These are phyloP conservation scores for Aplosporella prunicola DNA, from an alignment of 2,329 filamentous ascomycete species.

Conservation along the genomic window DNA sequence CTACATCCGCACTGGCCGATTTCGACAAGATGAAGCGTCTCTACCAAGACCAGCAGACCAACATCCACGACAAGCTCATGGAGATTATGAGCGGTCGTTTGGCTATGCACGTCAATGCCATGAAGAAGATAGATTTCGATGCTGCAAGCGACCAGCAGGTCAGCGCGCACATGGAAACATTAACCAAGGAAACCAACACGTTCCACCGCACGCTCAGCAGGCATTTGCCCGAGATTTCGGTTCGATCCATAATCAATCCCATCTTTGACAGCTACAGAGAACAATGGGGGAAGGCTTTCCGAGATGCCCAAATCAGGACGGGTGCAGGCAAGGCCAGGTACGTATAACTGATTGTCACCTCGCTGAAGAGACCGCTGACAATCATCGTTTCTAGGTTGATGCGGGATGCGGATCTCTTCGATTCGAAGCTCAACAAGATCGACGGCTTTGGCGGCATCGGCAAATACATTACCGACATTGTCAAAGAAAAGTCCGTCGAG, in stretches of 20 bases:
- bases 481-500: constrained; percentile 45
- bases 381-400: constrained; percentile 53
- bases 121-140: constrained; percentile 71
- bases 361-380: too few species aligned
- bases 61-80: constrained; percentile 84
- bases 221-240: constrained; percentile 66
- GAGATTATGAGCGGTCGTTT: constrained; percentile 84
- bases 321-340: constrained; percentile 63
- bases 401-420: constrained; percentile 65
- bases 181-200: constrained; percentile 77
- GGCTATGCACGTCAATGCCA: constrained; percentile 60
- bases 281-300: constrained; percentile 64
- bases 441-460: constrained; percentile 70
- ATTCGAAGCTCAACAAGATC: constrained; percentile 61
- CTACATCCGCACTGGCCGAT: constrained; percentile 51
- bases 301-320: constrained; percentile 55
- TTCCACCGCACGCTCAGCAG: constrained; percentile 76
- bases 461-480: constrained; percentile 55
- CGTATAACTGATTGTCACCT: constrained; percentile 18
- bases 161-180: constrained; percentile 73
- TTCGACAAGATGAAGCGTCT: constrained; percentile 81
- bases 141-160: constrained; percentile 34
- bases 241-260: constrained; percentile 74
- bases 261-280: constrained; percentile 76
- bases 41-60: constrained; percentile 81